Conservation (phyloP, 2,329 filamentous ascomycete species). For the Seiridium unicorne region DNA sequence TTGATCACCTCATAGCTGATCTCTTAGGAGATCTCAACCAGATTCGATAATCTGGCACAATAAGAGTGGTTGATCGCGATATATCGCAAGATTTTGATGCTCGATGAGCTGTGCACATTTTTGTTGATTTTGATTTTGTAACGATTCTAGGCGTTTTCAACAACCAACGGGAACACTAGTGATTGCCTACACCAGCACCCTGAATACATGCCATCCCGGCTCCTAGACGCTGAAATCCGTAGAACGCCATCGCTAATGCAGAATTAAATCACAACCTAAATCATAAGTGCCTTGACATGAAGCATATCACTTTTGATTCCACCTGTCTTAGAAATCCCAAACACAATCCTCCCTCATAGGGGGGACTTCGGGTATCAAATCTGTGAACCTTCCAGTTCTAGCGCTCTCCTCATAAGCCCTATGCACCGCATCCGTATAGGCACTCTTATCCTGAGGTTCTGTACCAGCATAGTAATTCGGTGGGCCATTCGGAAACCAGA, state of each 20-base stretch:
- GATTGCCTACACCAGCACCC: no score
- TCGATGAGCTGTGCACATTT: no score
- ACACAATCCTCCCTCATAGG: slow-evolving; percentile 73
- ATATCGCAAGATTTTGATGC: no score
- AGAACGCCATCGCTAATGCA: slow-evolving; percentile 3
- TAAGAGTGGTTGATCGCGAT: neutral
- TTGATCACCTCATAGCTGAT: neutral
- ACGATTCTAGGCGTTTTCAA: no score
- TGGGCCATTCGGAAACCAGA: slow-evolving; percentile 73
- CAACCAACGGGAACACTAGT: no score
- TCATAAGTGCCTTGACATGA: neutral
- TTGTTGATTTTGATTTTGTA: no score
- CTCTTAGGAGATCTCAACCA: neutral
- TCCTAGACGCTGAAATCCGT: neutral
- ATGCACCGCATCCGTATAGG: slow-evolving; percentile 60
- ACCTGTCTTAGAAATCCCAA: slow-evolving; percentile 63
- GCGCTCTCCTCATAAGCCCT: slow-evolving; percentile 64
- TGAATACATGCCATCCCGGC: neutral
- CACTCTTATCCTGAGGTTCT: slow-evolving; percentile 47
- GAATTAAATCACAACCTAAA: neutral
- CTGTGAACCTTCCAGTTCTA: slow-evolving; percentile 65
- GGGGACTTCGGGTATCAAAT: slow-evolving; percentile 74
- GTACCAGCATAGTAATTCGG: slow-evolving; percentile 63
- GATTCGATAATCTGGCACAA: neutral
- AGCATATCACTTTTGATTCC: neutral